These are phyloP conservation scores for Pichia sp. DNA, from an alignment of 1,139 yeast genomes.

Conservation along the genomic window DNA sequence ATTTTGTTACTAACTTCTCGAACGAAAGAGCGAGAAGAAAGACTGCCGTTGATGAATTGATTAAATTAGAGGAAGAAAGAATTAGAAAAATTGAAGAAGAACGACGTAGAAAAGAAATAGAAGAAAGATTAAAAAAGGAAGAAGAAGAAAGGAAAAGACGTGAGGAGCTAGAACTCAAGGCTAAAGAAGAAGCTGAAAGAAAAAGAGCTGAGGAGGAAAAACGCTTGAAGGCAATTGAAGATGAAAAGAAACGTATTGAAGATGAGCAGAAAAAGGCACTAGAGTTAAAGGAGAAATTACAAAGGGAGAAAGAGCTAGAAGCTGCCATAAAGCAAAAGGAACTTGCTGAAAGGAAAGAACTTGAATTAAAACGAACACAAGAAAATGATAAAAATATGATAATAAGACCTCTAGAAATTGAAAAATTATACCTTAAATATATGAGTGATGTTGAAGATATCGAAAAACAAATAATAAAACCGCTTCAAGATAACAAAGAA, in stretches of 20 bases:
- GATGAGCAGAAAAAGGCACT: conserved; percentile 19
- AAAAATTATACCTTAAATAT: conserved; percentile 43
- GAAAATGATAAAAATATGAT: conserved; percentile 19
- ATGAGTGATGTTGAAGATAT: conserved; percentile 53
- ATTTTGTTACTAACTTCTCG: conserved; percentile 1
- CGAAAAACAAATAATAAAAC: conserved; percentile 49
- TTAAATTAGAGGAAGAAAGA: conserved; percentile 10
- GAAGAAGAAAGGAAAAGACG: conserved; percentile 22
- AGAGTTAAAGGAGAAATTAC: conserved; percentile 18
- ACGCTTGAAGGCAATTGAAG: conserved; percentile 17
- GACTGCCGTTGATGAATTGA: conserved; percentile 2
- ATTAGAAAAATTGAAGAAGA: conserved; percentile 8
- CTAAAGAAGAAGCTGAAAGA: conserved; percentile 7
- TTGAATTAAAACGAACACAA: conserved; percentile 10
- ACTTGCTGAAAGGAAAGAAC: conserved; percentile 17
- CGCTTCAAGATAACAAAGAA: conserved; percentile 41
- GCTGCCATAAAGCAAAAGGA: conserved; percentile 20
- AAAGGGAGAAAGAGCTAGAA: conserved; percentile 23
- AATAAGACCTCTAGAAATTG: conserved; percentile 38
- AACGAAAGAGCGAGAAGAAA: conserved; percentile 1
- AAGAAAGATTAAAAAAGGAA: conserved; percentile 16
- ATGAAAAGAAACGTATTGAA: conserved; percentile 17
- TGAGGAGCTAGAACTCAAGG: conserved; percentile 20
- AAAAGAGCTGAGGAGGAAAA: conserved; percentile 14
- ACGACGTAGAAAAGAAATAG: conserved; percentile 16